These are phyloP conservation scores for Acephala macrosclerotiorum DNA, from an alignment of 2,329 filamentous ascomycete species.

Conservation along the genomic window DNA sequence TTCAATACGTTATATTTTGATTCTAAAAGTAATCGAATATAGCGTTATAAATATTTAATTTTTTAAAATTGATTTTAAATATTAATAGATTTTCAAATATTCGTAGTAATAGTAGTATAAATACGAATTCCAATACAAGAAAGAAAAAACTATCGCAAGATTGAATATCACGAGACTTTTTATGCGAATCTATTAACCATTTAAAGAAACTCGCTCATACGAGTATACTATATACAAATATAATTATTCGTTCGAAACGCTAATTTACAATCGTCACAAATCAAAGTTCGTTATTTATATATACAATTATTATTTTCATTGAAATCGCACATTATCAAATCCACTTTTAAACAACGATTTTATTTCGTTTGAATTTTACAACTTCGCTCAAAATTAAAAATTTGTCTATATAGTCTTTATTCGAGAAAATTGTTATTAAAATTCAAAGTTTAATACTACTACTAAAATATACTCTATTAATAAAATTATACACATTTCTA, in stretches of 20 bases:
- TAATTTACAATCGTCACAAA: not conserved
- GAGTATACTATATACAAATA: constrained; percentile 6
- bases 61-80: too few relatives aligned
- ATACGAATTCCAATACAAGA: too few relatives aligned
- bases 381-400: constrained; percentile 63
- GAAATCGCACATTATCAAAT: constrained; percentile 23
- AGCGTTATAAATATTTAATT: too few relatives aligned
- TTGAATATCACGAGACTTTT: constrained; percentile 9
- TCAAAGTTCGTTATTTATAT: not conserved
- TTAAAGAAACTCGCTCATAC: constrained; percentile 14
- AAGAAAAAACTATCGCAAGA: not conserved
- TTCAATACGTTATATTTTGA: too few relatives aligned
- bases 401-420: constrained; percentile 79
- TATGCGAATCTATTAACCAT: constrained; percentile 19
- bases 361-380: constrained; percentile 70
- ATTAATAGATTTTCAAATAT: too few relatives aligned
- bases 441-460: constrained; percentile 70
- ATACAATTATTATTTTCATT: constrained; percentile 11
- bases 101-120: too few relatives aligned
- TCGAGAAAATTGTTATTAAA: constrained; percentile 83
- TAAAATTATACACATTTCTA: constrained; percentile 79
- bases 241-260: constrained; percentile 19
- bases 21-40: too few relatives aligned
- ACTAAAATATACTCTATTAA: constrained; percentile 67
- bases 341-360: constrained; percentile 69